A percentile compares a stretch with the other conserved stretches of the same genome.
phyloP scores from a whole-genome alignment of 139 green algal species.

The Mychonastes homosphaera region DNA sequence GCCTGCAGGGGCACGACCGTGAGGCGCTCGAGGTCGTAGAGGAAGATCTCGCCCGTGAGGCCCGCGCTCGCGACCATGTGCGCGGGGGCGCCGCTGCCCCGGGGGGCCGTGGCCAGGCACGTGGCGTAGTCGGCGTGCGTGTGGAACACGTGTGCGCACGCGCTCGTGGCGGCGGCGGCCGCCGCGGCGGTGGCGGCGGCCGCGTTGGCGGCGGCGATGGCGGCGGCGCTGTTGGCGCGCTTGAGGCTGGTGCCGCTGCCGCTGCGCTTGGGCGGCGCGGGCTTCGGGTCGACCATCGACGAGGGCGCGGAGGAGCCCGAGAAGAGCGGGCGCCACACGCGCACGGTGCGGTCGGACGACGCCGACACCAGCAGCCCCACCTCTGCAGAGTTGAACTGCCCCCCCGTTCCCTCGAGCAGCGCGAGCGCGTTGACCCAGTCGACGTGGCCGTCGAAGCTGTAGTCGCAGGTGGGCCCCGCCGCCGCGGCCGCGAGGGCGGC shows the following conservation, averaged over 20 bases:
- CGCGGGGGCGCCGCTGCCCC: not conserved
- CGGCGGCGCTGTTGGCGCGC: no score
- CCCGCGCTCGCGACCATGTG: constrained; percentile 39
- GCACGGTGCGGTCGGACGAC: constrained; percentile 51
- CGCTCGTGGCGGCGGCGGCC: not conserved
- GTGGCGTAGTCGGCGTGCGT: constrained; percentile 51
- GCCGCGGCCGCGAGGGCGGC: not conserved
- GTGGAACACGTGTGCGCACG: not conserved
- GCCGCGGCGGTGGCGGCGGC: no score
- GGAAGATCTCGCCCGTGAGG: constrained; percentile 43
- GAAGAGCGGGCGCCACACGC: no score
- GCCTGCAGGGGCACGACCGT: not conserved
- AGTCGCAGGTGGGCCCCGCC: constrained; percentile 14
- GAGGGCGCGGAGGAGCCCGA: no score
- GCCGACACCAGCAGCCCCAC: constrained; percentile 37
- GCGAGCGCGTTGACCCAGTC: constrained; percentile 62
- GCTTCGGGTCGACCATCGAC: no score
- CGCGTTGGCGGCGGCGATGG: no score
- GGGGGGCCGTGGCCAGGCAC: constrained; percentile 27
- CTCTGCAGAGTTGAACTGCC: no score
- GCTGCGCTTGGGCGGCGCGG: no score
- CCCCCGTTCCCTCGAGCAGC: no score
- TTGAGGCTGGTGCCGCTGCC: no score
- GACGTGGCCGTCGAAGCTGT: constrained; percentile 45
- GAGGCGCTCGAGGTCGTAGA: constrained; percentile 34